Base-by-base conservation (phyloP, 169 alveolate species). In the Plasmodium coatneyi region DNA sequence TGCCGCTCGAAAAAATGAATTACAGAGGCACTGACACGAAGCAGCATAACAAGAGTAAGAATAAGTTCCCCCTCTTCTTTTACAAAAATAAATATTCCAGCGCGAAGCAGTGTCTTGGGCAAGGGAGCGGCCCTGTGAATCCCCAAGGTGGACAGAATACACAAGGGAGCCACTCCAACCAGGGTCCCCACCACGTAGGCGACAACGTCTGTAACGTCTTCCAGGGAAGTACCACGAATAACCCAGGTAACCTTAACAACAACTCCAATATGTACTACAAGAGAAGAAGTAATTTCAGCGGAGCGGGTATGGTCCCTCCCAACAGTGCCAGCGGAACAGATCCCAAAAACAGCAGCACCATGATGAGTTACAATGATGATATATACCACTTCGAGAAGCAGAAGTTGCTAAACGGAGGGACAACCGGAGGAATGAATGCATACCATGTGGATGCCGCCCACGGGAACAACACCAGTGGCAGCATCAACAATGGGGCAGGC, bases 11-110 rank as follows among this genome's bases (percentile, higher is more conserved):
- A 22, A 76, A 78, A 78, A 89, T 89, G 94, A 79, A 72, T 25
- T 60, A n/a, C 30, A 78, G 56, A 54, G 10, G 43, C 34, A 41
- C 83, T 3, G 94, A 89, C 22, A 25, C 72, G 28, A 89, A 89
- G 25, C 94, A 54, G 9, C 71, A 79, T 3, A 79, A 79, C n/a
- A 89, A 79, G 19, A 79, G 16, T 25, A 89, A 89, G n/a, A 71
- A 71, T 80, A 89, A 89, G 49, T 79, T 56, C 22, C 76, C 80
- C 78, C 14, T 70, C 5, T 79, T 89, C 71, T 89, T 89, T 32
- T 79, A 60, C 82, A 89, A 89, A 60, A 80, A 80, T 28, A 89
- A 89, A 89, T 80, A 89, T 22, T 52, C 93, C 0, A 74, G 54
- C n/a, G n/a, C 70, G 0, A 84, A 84, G 79, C 76, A 49, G 22